Evolutionary conservation across 2,329 filamentous ascomycete genomes (phyloP).

Genomic region (Cladophialophora bantiana): DNA sequence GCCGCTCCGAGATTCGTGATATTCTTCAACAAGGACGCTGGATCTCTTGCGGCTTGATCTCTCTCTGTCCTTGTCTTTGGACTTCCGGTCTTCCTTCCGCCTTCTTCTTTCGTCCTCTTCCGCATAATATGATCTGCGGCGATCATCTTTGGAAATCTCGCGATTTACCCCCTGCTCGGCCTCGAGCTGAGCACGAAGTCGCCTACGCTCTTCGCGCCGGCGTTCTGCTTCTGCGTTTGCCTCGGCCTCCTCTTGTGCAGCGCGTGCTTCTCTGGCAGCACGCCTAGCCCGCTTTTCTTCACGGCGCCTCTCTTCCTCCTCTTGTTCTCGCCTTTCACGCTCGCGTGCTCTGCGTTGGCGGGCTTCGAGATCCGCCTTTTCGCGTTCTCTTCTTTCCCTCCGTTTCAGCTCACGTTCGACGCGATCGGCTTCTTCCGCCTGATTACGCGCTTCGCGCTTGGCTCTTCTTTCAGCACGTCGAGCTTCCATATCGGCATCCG

Average conservation of each 20-base stretch:
- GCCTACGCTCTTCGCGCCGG: conserved; percentile 46
- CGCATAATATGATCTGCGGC: conserved; percentile 45
- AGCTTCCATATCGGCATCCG: conserved; percentile 67
- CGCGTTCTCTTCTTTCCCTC: conserved; percentile 58
- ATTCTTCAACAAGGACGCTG: conserved; percentile 44
- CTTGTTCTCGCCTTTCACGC: conserved; percentile 63
- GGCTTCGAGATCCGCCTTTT: conserved; percentile 63
- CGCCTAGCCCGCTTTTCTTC: conserved; percentile 67
- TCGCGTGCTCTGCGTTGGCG: conserved; percentile 46
- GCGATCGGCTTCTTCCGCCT: conserved; percentile 48
- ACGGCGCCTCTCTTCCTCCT: conserved; percentile 61
- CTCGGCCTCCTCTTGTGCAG: conserved; percentile 46
- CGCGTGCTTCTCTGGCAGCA: conserved; percentile 43
- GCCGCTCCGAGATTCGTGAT: conserved; percentile 44
- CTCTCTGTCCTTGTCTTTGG: conserved; percentile 46
- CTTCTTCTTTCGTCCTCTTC: conserved; percentile 41
- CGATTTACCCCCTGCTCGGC: conserved; percentile 33
- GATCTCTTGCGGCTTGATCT: conserved; percentile 35
- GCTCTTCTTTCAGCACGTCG: conserved; percentile 69
- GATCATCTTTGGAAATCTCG: conserved; percentile 40
- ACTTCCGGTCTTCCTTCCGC: conserved; percentile 43
- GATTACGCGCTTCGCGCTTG: conserved; percentile 55
- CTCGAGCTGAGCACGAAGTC: conserved; percentile 39
- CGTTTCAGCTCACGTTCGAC: conserved; percentile 45
- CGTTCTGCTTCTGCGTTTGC: conserved; percentile 47